Percentiles rank a stretch among this genome's conserved stretches.
These are phyloP conservation scores for Diplocarpon rosae DNA, from an alignment of 2,329 filamentous ascomycete genomes.

Conservation along the genomic window DNA sequence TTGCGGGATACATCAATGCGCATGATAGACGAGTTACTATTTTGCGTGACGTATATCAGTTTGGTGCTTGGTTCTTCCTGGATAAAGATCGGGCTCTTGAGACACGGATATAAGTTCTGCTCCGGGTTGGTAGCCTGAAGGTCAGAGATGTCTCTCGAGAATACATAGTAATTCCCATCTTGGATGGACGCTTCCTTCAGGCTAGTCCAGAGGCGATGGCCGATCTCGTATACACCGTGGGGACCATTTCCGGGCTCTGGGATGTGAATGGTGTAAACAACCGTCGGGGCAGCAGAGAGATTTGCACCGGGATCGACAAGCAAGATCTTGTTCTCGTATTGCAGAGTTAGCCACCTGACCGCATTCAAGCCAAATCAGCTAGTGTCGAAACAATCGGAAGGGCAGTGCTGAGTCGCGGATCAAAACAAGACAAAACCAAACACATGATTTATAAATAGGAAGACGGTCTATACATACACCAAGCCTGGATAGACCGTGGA, in stretches of 20 bases:
- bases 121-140: neutral
- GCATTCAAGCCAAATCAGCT: neutral
- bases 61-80: neutral
- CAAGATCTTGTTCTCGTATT: neutral
- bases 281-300: neutral
- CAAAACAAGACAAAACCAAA: too few species aligned
- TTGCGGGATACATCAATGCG: neutral
- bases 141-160: neutral
- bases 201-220: neutral
- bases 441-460: too few species aligned
- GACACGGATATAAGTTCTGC: neutral
- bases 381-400: too few species aligned
- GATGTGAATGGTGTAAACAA: neutral
- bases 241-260: conserved; percentile 1
- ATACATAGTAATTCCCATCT: neutral
- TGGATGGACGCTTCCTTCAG: neutral
- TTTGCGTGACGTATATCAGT: neutral
- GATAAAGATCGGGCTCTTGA: neutral
- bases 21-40: neutral
- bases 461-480: neutral
- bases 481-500: neutral
- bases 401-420: neutral
- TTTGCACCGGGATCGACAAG: neutral
- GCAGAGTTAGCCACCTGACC: neutral
- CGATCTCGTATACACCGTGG: neutral